A percentile compares a stretch with the other conserved stretches of the same genome.
Evolutionary conservation across 768 basidiomycete species (phyloP).

Genomic region (Termitomyces sp.): DNA sequence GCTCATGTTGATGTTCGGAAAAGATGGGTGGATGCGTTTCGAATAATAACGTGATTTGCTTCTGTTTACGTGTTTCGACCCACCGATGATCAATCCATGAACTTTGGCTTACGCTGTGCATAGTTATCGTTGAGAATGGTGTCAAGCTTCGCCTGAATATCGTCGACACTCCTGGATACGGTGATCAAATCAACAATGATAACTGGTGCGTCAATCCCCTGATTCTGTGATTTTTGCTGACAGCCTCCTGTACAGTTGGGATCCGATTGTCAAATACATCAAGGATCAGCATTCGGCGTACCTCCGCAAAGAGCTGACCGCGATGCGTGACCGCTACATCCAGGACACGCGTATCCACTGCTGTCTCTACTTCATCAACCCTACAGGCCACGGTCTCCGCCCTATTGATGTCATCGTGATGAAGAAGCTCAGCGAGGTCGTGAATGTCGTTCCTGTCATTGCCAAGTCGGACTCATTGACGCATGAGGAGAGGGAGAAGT

Average conservation of each 20-base stretch:
- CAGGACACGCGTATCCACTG: constrained; percentile 99
- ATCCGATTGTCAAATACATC: constrained; percentile 98
- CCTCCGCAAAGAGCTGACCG: constrained; percentile 97
- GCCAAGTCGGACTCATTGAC: constrained; percentile 96
- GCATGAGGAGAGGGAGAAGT: constrained; percentile 83
- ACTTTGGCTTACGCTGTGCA: neutral
- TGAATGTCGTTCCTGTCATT: constrained; percentile 99
- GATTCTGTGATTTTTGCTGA: neutral
- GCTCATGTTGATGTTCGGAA: neutral
- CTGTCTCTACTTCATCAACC: constrained; percentile 97
- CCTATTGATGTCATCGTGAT: constrained; percentile 98
- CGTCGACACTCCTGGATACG: constrained; percentile 97
- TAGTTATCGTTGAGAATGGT: constrained; percentile 95
- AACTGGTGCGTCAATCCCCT: constrained; percentile 62
- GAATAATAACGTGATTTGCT: constrained; percentile 1
- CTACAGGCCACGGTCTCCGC: constrained; percentile 95
- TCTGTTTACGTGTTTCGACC: constrained; percentile 3
- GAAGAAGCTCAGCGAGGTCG: constrained; percentile 98
- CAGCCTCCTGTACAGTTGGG: constrained; percentile 64
- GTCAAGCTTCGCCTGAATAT: constrained; percentile 95
- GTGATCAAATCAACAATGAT: constrained; percentile 99
- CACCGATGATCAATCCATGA: neutral
- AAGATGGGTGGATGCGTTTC: neutral
- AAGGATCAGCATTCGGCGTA: constrained; percentile 99
- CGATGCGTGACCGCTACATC: constrained; percentile 97